Conservation (phyloP, 2,329 filamentous ascomycete genomes). For the Verticillium longisporum region DNA sequence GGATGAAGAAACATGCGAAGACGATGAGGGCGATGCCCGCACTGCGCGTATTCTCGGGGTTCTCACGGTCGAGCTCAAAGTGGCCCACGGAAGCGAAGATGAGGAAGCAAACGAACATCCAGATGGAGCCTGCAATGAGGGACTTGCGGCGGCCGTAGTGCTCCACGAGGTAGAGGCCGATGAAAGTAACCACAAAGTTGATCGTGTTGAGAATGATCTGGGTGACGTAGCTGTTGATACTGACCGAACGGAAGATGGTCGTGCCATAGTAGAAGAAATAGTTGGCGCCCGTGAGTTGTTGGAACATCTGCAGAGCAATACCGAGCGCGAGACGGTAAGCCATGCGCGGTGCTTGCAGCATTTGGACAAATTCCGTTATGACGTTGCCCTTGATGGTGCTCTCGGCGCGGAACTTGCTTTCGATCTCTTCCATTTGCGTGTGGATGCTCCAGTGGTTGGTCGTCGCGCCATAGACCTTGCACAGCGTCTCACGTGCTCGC, state of each 20-base stretch:
- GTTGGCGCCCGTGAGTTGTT: constrained; percentile 63
- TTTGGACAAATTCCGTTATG: constrained; percentile 43
- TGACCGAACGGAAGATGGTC: constrained; percentile 38
- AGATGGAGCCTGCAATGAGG: constrained; percentile 54
- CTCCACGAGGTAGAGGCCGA: constrained; percentile 64
- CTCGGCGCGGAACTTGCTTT: constrained; percentile 44
- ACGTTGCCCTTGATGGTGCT: constrained; percentile 28
- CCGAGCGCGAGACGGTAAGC: constrained; percentile 55
- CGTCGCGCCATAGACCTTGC: constrained; percentile 37
- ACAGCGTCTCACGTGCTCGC: constrained; percentile 38
- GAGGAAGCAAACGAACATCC: constrained; percentile 56
- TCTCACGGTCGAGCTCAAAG: constrained; percentile 32
- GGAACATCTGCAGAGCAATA: constrained; percentile 55
- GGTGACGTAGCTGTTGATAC: constrained; percentile 55
- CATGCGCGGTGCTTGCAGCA: constrained; percentile 60
- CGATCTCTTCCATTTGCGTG: constrained; percentile 46
- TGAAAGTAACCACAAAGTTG: constrained; percentile 61
- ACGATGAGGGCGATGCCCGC: constrained; percentile 56
- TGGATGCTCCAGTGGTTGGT: constrained; percentile 36
- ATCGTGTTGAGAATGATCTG: constrained; percentile 62
- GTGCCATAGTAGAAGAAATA: constrained; percentile 62
- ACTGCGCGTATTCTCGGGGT: constrained; percentile 25
- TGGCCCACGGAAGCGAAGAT: constrained; percentile 48
- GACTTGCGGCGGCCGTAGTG: constrained; percentile 58
- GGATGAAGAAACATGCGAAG: constrained; percentile 57